Evolutionary conservation across 352 stramenopile species (phyloP).

Genomic region (Phytopythium vexans): DNA sequence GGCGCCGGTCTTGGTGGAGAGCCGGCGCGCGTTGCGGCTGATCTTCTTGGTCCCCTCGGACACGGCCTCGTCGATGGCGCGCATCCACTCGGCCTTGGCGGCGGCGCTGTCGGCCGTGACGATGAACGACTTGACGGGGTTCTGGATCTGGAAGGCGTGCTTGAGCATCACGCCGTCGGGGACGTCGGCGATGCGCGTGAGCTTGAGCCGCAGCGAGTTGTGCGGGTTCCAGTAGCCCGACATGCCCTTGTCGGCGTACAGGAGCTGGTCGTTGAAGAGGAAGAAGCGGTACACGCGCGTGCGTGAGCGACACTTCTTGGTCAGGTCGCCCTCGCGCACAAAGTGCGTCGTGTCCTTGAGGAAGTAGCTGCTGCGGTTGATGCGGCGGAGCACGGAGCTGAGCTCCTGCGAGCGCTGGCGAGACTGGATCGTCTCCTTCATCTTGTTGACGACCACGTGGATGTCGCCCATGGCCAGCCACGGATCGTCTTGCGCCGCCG

Average conservation of each 20-base stretch:
- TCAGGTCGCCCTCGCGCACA: constrained; percentile 92
- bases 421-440: constrained; percentile 89
- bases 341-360: constrained; percentile 95
- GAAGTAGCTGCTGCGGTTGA: constrained; percentile 90
- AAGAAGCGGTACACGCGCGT: constrained; percentile 87
- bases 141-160: constrained; percentile 84
- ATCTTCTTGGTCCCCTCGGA: constrained; percentile 74
- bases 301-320: constrained; percentile 91
- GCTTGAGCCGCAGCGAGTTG: constrained; percentile 79
- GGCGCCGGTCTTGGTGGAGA: constrained; percentile 38
- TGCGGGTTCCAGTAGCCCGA: constrained; percentile 82
- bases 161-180: constrained; percentile 65
- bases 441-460: constrained; percentile 85
- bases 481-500: constrained; percentile 59
- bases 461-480: constrained; percentile 87
- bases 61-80: constrained; percentile 73
- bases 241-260: constrained; percentile 81
- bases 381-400: constrained; percentile 83
- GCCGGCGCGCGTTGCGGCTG: constrained; percentile 56
- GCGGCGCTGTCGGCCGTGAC: constrained; percentile 68
- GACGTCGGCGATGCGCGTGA: constrained; percentile 80
- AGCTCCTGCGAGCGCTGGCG: constrained; percentile 78
- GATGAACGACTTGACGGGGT: constrained; percentile 82
- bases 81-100: constrained; percentile 81
- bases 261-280: constrained; percentile 84